A percentile compares a stretch with the other conserved stretches of the same genome.
phyloP scores from a whole-genome alignment of 2,329 filamentous ascomycete genomes.

The Rhinocladiella mackenziei region DNA sequence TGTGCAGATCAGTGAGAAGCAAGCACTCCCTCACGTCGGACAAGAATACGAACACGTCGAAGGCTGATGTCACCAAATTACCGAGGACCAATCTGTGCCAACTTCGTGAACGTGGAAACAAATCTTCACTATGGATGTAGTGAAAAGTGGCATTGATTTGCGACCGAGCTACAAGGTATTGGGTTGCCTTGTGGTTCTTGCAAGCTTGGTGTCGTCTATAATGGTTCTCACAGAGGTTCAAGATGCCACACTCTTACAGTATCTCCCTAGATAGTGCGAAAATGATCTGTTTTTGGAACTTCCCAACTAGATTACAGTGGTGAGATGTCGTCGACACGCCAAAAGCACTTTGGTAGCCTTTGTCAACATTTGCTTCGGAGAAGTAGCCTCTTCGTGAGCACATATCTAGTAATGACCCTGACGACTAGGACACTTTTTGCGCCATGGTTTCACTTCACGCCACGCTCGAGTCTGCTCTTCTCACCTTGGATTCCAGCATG shows the following conservation, averaged over 20 bases:
- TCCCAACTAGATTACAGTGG: not conserved
- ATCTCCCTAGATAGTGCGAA: not conserved
- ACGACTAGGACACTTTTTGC: not conserved
- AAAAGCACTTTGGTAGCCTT: not conserved
- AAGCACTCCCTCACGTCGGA: not conserved
- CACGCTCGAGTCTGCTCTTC: too few species aligned
- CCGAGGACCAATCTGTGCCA: not conserved
- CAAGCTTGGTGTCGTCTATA: not conserved
- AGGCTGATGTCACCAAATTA: not conserved
- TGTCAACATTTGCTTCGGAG: not conserved
- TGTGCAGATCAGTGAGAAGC: conserved; percentile 5
- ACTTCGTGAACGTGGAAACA: not conserved
- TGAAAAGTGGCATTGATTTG: not conserved
- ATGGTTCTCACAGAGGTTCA: not conserved
- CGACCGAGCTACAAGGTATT: not conserved
- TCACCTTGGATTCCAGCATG: too few species aligned
- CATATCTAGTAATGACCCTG: too few species aligned
- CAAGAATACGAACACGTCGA: conserved; percentile 6
- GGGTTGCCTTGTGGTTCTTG: not conserved
- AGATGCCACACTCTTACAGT: not conserved
- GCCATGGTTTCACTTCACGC: not conserved
- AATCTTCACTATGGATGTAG: not conserved
- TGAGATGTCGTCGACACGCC: not conserved
- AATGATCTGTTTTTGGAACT: not conserved
- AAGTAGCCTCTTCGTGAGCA: too few species aligned